phyloP scores from a whole-genome alignment of 306 rosid genomes.

The Fagus sylvatica region DNA sequence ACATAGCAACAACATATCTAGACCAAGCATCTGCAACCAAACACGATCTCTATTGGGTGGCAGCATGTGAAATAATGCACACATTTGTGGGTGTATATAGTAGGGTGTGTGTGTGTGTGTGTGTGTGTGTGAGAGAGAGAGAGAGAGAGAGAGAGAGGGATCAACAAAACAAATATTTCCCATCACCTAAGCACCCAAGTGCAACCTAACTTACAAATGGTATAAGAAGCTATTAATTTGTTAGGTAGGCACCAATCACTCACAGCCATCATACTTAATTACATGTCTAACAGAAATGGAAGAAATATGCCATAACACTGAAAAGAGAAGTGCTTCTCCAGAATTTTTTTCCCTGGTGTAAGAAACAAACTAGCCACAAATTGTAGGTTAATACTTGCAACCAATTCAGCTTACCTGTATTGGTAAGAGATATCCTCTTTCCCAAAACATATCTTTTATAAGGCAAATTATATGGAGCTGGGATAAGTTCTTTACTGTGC shows the following conservation, averaged over 20 bases:
- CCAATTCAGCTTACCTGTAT: not conserved
- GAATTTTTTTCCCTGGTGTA: not conserved
- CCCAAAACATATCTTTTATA: not conserved
- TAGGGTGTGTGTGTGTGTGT: not conserved
- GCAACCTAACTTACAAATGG: not conserved
- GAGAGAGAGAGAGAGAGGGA: not conserved
- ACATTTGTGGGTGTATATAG: not conserved
- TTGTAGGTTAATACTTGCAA: not conserved
- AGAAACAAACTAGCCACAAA: not conserved
- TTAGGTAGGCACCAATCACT: not conserved
- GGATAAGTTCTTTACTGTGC: no score
- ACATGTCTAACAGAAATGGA: not conserved
- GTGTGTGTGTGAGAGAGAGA: not conserved
- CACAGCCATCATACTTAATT: not conserved
- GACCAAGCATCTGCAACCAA: slow-evolving; percentile 2
- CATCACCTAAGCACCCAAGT: not conserved
- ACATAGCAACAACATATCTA: slow-evolving; percentile 1
- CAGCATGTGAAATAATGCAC: slow-evolving; percentile 7
- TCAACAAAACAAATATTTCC: not conserved
- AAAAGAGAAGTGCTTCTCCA: slow-evolving; percentile 8
- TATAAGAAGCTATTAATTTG: not conserved
- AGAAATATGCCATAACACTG: not conserved
- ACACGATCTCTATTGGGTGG: slow-evolving; percentile 5
- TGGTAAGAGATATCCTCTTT: not conserved
- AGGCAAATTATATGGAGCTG: not conserved